phyloP scores from a whole-genome alignment of 75 land plant species.

The Azolla pinnata region DNA sequence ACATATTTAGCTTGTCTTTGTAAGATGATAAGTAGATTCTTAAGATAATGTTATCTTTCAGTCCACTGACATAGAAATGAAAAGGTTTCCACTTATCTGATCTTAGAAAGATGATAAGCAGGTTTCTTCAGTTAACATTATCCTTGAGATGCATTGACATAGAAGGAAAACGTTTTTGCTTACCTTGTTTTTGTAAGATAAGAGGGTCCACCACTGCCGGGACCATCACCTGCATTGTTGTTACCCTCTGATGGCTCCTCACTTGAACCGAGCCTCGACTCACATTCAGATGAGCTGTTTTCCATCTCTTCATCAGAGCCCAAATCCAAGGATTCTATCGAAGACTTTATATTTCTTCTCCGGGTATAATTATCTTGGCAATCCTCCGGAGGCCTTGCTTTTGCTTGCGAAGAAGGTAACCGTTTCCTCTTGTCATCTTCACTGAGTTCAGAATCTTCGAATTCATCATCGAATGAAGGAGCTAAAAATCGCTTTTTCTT shows the following conservation, averaged over 20 bases:
- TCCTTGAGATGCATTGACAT: neutral
- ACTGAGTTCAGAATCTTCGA: neutral
- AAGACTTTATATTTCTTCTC: neutral
- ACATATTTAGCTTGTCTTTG: too few species aligned
- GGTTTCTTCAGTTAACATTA: neutral
- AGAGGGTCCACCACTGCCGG: neutral
- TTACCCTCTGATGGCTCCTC: neutral
- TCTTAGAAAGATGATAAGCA: too few species aligned
- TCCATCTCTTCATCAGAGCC: neutral
- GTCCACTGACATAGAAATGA: too few species aligned
- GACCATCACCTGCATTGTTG: neutral
- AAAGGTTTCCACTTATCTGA: too few species aligned
- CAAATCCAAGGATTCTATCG: neutral
- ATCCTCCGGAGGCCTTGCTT: neutral
- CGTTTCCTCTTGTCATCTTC: too few species aligned
- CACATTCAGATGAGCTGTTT: neutral
- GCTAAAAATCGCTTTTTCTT: too few species aligned
- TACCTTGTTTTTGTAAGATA: conserved; percentile 2
- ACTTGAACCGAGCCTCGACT: neutral
- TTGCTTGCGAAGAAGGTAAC: too few species aligned
- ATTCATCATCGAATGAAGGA: neutral
- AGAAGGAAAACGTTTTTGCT: neutral
- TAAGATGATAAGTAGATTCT: too few species aligned
- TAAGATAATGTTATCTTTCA: too few species aligned
- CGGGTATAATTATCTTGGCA: neutral